These are phyloP conservation scores for Neoascochyta sp. DNA, from an alignment of 2,329 filamentous ascomycete species.

Conservation along the genomic window DNA sequence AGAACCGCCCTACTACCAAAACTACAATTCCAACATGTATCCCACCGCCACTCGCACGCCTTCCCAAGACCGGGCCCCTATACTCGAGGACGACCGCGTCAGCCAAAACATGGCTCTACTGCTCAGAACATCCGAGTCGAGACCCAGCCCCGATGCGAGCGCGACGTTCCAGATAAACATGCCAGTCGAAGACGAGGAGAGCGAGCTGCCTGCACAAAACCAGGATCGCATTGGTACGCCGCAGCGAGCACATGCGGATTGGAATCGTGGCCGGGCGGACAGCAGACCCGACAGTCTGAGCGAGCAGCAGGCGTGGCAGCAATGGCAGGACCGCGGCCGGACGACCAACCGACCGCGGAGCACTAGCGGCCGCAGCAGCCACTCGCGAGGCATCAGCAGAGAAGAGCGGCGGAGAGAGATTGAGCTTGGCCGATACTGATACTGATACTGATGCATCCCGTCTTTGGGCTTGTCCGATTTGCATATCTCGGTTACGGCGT, in stretches of 20 bases:
- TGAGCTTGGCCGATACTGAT: constrained; percentile 40
- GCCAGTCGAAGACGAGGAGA: constrained; percentile 32
- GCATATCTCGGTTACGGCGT: too few species aligned
- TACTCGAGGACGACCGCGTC: constrained; percentile 49
- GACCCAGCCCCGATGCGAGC: constrained; percentile 33
- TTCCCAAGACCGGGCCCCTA: constrained; percentile 17
- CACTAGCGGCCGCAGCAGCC: constrained; percentile 21
- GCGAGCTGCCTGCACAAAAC: constrained; percentile 21
- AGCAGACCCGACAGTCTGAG: constrained; percentile 28
- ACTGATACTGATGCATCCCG: too few species aligned
- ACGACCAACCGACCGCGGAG: constrained; percentile 25
- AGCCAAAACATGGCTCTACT: constrained; percentile 51
- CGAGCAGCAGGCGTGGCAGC: constrained; percentile 28
- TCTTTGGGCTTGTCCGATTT: too few species aligned
- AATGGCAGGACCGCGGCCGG: constrained; percentile 30
- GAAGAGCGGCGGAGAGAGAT: constrained; percentile 42
- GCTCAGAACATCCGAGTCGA: constrained; percentile 36
- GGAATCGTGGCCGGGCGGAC: constrained; percentile 20
- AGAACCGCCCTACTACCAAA: constrained; percentile 42
- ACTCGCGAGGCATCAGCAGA: constrained; percentile 36
- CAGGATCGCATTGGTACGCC: constrained; percentile 34
- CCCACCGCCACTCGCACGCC: constrained; percentile 33
- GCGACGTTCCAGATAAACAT: constrained; percentile 45
- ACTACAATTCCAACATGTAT: constrained; percentile 48
- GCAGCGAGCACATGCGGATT: constrained; percentile 16